phyloP scores from a whole-genome alignment of 192 early-diverging fungal genomes.

The Helicostylum pulchrum region DNA sequence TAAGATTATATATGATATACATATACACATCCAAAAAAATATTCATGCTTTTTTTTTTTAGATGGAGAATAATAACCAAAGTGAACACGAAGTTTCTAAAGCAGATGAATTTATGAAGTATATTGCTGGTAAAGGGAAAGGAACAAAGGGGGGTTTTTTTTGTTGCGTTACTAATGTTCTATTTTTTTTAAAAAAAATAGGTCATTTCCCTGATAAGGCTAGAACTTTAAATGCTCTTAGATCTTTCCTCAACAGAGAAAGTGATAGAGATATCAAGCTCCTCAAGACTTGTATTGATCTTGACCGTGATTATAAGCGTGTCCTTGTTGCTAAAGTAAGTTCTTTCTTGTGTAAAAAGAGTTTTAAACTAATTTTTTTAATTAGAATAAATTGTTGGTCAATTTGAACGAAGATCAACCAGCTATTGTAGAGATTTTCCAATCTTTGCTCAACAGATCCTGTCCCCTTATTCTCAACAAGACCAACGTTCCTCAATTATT shows the following conservation, averaged over 20 bases:
- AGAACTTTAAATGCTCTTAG: constrained; percentile 10
- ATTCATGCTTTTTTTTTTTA: constrained; percentile 4
- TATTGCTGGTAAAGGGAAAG: constrained; percentile 15
- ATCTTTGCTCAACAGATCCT: constrained; percentile 70
- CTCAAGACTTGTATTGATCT: constrained; percentile 11
- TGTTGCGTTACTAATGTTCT: background rate
- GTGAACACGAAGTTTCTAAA: constrained; percentile 1
- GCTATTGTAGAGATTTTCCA: constrained; percentile 67
- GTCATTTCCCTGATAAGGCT: constrained; percentile 17
- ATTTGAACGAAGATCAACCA: constrained; percentile 60
- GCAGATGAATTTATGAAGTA: constrained; percentile 15
- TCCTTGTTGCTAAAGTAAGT: constrained; percentile 19
- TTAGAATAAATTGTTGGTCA: constrained; percentile 50
- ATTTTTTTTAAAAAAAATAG: constrained; percentile 8
- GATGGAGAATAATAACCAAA: background rate
- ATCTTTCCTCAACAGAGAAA: background rate
- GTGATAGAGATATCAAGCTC: background rate
- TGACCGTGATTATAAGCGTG: constrained; percentile 13
- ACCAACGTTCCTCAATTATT: constrained; percentile 61
- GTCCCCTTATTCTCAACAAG: constrained; percentile 72
- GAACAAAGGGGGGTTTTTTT: constrained; percentile 7
- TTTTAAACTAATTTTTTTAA: background rate
- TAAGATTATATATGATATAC: background rate
- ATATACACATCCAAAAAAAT: background rate
- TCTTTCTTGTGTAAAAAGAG: background rate